Evolutionary conservation across 177 flowering plant species (phyloP).

Genomic region (Vitis hybrid): DNA sequence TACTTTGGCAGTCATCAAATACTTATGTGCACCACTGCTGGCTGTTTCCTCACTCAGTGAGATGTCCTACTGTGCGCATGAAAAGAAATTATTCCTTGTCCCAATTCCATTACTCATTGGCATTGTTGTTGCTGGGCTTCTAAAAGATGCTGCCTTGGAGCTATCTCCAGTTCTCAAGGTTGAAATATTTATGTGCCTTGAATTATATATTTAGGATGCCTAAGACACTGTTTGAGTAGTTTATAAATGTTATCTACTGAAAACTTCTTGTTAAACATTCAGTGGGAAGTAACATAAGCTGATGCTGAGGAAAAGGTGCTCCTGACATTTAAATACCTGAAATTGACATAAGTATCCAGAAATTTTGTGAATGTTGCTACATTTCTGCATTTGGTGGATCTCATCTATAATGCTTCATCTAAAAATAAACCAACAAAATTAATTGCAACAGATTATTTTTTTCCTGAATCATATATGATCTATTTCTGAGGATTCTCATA

Average conservation of each 20-base stretch:
- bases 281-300: background rate
- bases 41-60: constrained; percentile 76
- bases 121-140: constrained; percentile 58
- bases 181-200: background rate
- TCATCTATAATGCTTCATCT: background rate
- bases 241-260: background rate
- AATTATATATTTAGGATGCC: background rate
- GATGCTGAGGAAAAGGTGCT: background rate
- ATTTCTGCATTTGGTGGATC: background rate
- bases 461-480: background rate
- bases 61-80: constrained; percentile 89
- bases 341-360: background rate
- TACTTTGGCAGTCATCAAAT: constrained; percentile 51
- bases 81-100: constrained; percentile 61
- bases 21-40: constrained; percentile 60
- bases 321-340: background rate
- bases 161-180: constrained; percentile 73
- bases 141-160: constrained; percentile 53
- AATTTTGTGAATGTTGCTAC: background rate
- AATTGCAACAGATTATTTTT: background rate
- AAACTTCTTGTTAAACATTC: background rate
- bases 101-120: constrained; percentile 70
- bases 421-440: background rate
- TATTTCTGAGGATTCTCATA: no score
- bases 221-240: background rate